Evolutionary conservation across 1,284 basidiomycete genomes (phyloP).

Genomic region (Phellinidium pouzarii): DNA sequence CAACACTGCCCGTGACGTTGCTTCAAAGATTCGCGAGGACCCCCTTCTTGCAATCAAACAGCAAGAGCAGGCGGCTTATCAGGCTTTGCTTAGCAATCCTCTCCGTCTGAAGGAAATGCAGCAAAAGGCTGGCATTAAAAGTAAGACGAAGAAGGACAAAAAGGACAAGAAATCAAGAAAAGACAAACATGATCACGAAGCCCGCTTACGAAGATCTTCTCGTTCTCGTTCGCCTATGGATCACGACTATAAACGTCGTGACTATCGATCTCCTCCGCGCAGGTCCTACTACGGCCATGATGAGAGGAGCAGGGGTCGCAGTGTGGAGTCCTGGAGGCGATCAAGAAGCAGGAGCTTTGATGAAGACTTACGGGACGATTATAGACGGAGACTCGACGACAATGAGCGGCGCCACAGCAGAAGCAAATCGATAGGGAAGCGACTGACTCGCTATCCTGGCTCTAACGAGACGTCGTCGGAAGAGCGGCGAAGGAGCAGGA

Average conservation of each 20-base stretch:
- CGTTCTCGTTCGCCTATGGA: conserved; percentile 22
- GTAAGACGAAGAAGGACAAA: conserved; percentile 64
- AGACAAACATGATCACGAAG: conserved; percentile 41
- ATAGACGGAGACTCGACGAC: background rate
- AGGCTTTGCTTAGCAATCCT: conserved; percentile 88
- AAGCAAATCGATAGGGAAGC: background rate
- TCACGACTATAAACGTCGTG: conserved; percentile 5
- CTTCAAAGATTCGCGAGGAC: conserved; percentile 93
- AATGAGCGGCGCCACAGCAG: background rate
- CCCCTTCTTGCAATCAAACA: conserved; percentile 95
- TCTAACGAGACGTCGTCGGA: conserved; percentile 16
- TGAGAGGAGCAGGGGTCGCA: conserved; percentile 12
- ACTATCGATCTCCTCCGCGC: conserved; percentile 13
- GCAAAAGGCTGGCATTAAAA: conserved; percentile 67
- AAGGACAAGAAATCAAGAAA: conserved; percentile 52
- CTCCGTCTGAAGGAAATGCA: conserved; percentile 80
- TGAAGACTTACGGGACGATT: background rate
- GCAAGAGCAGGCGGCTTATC: conserved; percentile 91
- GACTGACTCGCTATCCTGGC: background rate
- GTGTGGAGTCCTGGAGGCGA: conserved; percentile 5
- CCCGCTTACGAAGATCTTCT: conserved; percentile 29
- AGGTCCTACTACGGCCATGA: background rate
- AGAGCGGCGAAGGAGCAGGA: conserved; percentile 14
- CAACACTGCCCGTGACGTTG: conserved; percentile 83
- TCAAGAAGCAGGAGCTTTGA: conserved; percentile 8